Evolutionary conservation across 23 red algal genomes (phyloP).

Genomic region (Gracilaria gracilis): DNA sequence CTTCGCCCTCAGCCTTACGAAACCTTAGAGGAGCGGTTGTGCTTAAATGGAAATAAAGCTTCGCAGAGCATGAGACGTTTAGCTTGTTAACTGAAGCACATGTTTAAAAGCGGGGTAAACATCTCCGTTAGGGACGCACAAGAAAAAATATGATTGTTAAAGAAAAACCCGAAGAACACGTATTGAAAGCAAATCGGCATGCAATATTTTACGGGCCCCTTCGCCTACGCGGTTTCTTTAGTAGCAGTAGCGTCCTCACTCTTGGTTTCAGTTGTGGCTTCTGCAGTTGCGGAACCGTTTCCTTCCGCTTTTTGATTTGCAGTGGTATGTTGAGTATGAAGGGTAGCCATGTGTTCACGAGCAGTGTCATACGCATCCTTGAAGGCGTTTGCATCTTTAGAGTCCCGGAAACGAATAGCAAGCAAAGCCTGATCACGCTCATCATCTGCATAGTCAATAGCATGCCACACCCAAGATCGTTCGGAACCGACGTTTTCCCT

Average conservation of each 20-base stretch:
- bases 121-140: not conserved
- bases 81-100: not conserved
- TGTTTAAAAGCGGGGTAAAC: not conserved
- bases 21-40: not conserved
- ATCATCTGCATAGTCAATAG: constrained; percentile 97
- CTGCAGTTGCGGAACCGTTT: not conserved
- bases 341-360: constrained; percentile 44
- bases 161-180: not conserved
- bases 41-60: not conserved
- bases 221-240: not conserved
- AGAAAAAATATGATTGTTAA: not conserved
- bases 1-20: not conserved
- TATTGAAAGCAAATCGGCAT: not conserved
- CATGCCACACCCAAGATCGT: constrained; percentile 97
- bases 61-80: not conserved
- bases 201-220: not conserved
- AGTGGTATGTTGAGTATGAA: not conserved
- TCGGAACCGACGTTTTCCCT: constrained; percentile 97
- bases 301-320: not conserved
- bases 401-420: constrained; percentile 94
- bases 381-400: constrained; percentile 83
- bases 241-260: not conserved
- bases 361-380: constrained; percentile 78
- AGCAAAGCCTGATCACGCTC: constrained; percentile 86
- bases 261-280: constrained; percentile 6